These are phyloP conservation scores for Rhodotorula graminis DNA, from an alignment of 768 basidiomycete genomes.

Conservation along the genomic window DNA sequence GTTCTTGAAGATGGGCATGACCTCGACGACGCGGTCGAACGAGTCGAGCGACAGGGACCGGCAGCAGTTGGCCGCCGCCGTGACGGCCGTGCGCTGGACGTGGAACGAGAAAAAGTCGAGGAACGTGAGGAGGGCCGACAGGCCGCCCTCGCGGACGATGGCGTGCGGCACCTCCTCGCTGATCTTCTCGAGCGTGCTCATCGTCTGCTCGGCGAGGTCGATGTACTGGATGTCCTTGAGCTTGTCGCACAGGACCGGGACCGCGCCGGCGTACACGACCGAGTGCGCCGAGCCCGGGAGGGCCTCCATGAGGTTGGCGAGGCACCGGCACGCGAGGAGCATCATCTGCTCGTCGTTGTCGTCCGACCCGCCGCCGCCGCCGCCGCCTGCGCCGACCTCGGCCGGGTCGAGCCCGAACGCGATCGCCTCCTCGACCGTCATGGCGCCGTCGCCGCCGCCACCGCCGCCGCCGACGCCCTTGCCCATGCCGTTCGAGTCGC, in stretches of 20 bases:
- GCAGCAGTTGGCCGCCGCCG: constrained; percentile 95
- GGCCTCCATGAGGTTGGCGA: constrained; percentile 99
- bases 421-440: constrained; percentile 67
- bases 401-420: constrained; percentile 69
- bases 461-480: constrained; percentile 61
- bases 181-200: constrained; percentile 96
- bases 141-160: constrained; percentile 91
- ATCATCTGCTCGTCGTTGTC: constrained; percentile 67
- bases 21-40: constrained; percentile 79
- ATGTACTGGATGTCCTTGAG: constrained; percentile 95
- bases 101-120: constrained; percentile 98
- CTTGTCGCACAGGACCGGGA: constrained; percentile 95
- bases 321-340: constrained; percentile 88
- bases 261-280: constrained; percentile 95
- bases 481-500: constrained; percentile 50
- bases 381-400: constrained; percentile 58
- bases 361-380: constrained; percentile 48
- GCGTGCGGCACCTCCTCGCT: constrained; percentile 94
- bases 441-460: constrained; percentile 53
- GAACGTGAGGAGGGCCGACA: constrained; percentile 86
- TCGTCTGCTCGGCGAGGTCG: constrained; percentile 93
- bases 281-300: constrained; percentile 95
- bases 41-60: constrained; percentile 83
- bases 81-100: constrained; percentile 91
- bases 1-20: constrained; percentile 80